Evolutionary conservation across 805 yeast genomes (phyloP), one percentile per base, ranked within the genome.

Genomic region (Saccharomycopsis olivae): DNA sequence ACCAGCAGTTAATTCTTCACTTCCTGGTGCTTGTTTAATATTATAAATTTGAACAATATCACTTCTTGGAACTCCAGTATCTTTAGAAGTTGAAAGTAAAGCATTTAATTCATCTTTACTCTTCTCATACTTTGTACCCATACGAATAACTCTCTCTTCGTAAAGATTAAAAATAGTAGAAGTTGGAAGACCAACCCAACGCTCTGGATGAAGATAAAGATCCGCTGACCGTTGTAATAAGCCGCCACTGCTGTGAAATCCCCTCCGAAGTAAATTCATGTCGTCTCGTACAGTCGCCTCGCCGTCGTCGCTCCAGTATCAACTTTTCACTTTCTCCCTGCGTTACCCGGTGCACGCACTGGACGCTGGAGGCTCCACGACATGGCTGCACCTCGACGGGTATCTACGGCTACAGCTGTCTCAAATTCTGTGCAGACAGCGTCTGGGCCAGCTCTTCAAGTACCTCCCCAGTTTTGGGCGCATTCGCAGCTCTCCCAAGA

Each of bases 181-280:
- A 13, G 82, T 70, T 11, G 84, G 78, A 43, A 79, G 64, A 0
- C 78, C 82, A 38, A 65, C 62, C 94, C 94, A 82, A 39, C 71
- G 67, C 41, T 72, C 73, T 3, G 94, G 94, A 40, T 71, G 69
- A 45, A 75, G 61, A 49, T 71, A 71, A 20, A 76, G 57, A 13
- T 38, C 45, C 20, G n/a, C n/a, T n/a, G 32, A 10, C 10, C 11
- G 10, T 15, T 14, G 38, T 28, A 13, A 10, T 15, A 11, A 13
- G 23, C n/a, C 8, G 35, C 23, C 23, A 24, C 11, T 24, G 27
- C 11, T 24, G 11, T 24, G 27, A 11, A 24, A 24, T 9, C 27
- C 11, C 11, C 27, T 8, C 27, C 27, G 8, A n/a, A n/a, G n/a
- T n/a, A n/a, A n/a, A n/a, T n/a, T n/a, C n/a, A n/a, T n/a, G n/a